Conservation (phyloP, 108 stramenopile genomes). For the Nannochloropsis salina region DNA sequence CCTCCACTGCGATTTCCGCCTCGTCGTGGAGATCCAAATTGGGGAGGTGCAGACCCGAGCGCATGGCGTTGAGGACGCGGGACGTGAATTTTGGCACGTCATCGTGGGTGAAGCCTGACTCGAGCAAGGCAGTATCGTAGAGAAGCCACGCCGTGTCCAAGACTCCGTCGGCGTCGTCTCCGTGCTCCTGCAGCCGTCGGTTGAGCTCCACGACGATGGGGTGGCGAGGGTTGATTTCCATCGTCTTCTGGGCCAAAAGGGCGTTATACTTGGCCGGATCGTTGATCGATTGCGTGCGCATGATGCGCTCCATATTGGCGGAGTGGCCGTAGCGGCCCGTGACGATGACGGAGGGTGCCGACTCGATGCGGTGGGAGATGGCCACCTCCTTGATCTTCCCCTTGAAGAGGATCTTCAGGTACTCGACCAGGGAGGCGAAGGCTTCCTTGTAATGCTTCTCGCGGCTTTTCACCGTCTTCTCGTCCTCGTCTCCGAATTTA, state of each 20-base stretch:
- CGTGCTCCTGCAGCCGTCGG: slow-evolving; percentile 59
- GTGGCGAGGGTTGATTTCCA: slow-evolving; percentile 99
- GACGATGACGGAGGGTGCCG: slow-evolving; percentile 82
- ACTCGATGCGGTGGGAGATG: slow-evolving; percentile 66
- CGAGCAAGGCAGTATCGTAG: slow-evolving; percentile 90
- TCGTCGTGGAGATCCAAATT: slow-evolving; percentile 75
- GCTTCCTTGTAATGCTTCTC: slow-evolving; percentile 85
- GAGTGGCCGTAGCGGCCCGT: slow-evolving; percentile 83
- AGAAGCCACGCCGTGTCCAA: slow-evolving; percentile 85
- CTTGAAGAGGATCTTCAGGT: slow-evolving; percentile 82
- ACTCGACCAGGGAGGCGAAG: slow-evolving; percentile 91
- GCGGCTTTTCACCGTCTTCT: slow-evolving; percentile 76
- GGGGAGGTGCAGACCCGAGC: slow-evolving; percentile 67
- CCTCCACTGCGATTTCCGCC: slow-evolving; percentile 80
- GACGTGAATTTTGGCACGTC: slow-evolving; percentile 73
- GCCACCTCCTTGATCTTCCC: slow-evolving; percentile 73
- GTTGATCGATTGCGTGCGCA: slow-evolving; percentile 89
- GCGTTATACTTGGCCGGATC: slow-evolving; percentile 58
- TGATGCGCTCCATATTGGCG: slow-evolving; percentile 99
- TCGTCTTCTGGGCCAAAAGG: slow-evolving; percentile 69
- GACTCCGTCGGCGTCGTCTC: slow-evolving; percentile 58
- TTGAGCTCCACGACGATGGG: slow-evolving; percentile 89
- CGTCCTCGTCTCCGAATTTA: slow-evolving; percentile 95
- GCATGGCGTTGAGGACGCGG: slow-evolving; percentile 75
- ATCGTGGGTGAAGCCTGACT: slow-evolving; percentile 82